Conservation (phyloP, 495 filamentous ascomycete species). For the Clavariopsis aquatica region DNA sequence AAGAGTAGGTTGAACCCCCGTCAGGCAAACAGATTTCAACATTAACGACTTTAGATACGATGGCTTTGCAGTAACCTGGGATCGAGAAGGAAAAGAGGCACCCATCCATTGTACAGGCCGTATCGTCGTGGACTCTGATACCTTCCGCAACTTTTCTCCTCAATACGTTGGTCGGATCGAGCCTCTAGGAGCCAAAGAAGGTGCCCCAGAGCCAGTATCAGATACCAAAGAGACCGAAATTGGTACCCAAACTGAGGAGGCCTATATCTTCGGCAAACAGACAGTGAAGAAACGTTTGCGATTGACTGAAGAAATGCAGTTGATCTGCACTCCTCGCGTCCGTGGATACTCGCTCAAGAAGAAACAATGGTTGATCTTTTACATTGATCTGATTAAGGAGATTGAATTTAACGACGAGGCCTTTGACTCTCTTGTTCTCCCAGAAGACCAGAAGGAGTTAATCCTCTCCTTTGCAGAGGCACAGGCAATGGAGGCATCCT, state of each 20-base stretch:
- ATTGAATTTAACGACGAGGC: conserved; percentile 47
- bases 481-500: conserved; percentile 46
- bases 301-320: conserved; percentile 40
- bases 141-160: conserved; percentile 48
- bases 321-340: conserved; percentile 41
- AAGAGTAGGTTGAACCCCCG: conserved; percentile 47
- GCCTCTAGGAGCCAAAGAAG: conserved; percentile 40
- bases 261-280: conserved; percentile 42
- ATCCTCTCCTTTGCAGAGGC: conserved; percentile 55
- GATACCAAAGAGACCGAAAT: conserved; percentile 13
- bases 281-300: conserved; percentile 33
- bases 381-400: conserved; percentile 46
- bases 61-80: conserved; percentile 49
- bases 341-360: conserved; percentile 50
- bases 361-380: conserved; percentile 52
- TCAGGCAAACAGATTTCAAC: no score
- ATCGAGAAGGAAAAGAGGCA: conserved; percentile 39
- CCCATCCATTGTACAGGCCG: conserved; percentile 54
- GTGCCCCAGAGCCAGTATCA: conserved; percentile 11
- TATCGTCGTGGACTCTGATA: conserved; percentile 56
- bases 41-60: conserved; percentile 23
- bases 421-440: conserved; percentile 52
- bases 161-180: conserved; percentile 36
- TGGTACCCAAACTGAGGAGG: conserved; percentile 25
- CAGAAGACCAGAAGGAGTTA: conserved; percentile 49